Base-by-base conservation (phyloP, 1,284 basidiomycete genomes). In the Ganoderma resinaceum region DNA sequence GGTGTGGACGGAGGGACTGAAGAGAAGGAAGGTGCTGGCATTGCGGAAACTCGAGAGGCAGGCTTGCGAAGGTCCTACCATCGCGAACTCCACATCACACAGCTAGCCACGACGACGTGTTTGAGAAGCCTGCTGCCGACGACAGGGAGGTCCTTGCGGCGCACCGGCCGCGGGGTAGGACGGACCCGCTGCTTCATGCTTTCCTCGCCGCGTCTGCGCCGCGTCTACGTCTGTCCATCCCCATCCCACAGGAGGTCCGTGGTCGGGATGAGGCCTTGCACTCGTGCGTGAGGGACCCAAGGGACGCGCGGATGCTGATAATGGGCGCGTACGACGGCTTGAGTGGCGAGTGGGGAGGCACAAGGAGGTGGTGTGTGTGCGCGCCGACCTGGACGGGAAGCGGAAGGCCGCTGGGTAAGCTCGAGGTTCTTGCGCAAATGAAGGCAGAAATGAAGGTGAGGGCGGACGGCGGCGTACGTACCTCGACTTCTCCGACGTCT, bases 111-210 rank as follows among this genome's bases (percentile, higher is more conserved):
- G 57, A 98, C 88, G n/a, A 97, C 84, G 78, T 99, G 97, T 0
- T 97, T 99, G 76, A 97, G 94, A 49, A 97, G 82, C 12, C 97
- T 86, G 81, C 99, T 97, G 0, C 97, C 97, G 11, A 98, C 89
- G 23, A 98, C 81, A 67, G 98, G 81, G 38, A 98, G 84, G 68
- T 88, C 87, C 58, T 86, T 83, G 73, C 89, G 87, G 18, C 77
- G 76, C 60, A 92, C 77, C 0, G 90, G 88, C 6, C 70, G 63
- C 0, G 77, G 83, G 11, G 89, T 38, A 12, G 37, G 37, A 12
- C 37, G 82, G 2, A 87, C 86, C 6, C 80, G 78, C 0, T 96
- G 96, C 81, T 97, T 97, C 73, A 92, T 11, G 7, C 7, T 11
- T 11, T 7, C 37, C 11, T 38, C 9, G 37, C 37, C 37, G 9